Conservation (phyloP, 805 yeast genomes). For the Saturnispora gosingensis region DNA sequence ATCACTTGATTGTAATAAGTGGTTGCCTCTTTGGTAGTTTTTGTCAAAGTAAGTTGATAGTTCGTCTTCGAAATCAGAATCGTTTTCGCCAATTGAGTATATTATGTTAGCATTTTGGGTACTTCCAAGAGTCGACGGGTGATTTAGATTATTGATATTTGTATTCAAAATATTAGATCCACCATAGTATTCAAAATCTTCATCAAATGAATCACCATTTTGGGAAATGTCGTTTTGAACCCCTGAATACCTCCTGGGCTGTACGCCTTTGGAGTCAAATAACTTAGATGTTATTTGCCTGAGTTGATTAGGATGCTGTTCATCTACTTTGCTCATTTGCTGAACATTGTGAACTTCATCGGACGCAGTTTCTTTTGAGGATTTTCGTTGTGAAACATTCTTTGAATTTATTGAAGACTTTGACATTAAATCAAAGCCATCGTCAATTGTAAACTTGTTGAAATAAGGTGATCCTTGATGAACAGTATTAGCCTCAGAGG, state of each 20-base stretch:
- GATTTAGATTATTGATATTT: neutral
- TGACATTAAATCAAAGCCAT: constrained; percentile 14
- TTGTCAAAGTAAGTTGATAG: constrained; percentile 9
- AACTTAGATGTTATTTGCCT: constrained; percentile 59
- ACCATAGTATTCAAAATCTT: constrained; percentile 29
- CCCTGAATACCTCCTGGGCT: constrained; percentile 64
- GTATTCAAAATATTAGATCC: constrained; percentile 4
- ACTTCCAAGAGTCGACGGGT: neutral
- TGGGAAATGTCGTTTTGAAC: constrained; percentile 29
- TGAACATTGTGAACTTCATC: constrained; percentile 3
- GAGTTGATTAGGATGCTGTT: constrained; percentile 17
- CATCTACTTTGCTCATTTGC: constrained; percentile 1
- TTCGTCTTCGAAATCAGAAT: constrained; percentile 24
- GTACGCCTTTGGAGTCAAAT: constrained; percentile 65
- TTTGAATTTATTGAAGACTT: constrained; percentile 17
- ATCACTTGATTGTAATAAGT: neutral
- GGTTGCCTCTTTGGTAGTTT: neutral
- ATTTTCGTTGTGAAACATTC: constrained; percentile 11
- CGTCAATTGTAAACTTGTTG: constrained; percentile 7
- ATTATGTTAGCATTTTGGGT: constrained; percentile 3
- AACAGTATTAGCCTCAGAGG: constrained; percentile 2
- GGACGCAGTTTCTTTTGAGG: constrained; percentile 1
- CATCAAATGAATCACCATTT: constrained; percentile 42
- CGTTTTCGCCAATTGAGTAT: constrained; percentile 14
- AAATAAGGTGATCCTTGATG: constrained; percentile 5